Evolutionary conservation across 352 stramenopile genomes (phyloP), one percentile per base, ranked within the genome.

Genomic region (Pythium vanterpoolii): DNA sequence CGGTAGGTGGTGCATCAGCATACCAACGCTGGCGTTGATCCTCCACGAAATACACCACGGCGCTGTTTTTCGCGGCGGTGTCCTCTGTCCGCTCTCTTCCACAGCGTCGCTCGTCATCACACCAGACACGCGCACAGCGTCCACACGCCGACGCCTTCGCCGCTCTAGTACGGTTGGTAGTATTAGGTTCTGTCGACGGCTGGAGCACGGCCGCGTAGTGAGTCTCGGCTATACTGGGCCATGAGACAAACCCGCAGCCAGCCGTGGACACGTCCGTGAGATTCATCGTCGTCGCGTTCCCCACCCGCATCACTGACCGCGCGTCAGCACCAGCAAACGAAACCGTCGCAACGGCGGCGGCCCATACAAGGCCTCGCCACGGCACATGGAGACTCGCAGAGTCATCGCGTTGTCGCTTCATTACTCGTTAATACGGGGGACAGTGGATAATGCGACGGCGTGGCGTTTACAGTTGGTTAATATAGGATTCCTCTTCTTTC

Each of bases 231-330:
- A 58, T 44, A 4, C 18, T 8, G 4, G 66, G 61, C 66, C 66
- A 73, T n/a, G 66, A 55, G 62, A 74, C 56, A 16, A 77, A 67
- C 18, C 61, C 65, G 39, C 70, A 77, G 18, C 69, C 70, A 13
- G 55, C 67, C 5, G 19, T 40, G 9, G 46, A 48, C 23, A 65
- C 34, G 27, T 51, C 52, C 14, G 33, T 26, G 11, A 73, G 9
- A 26, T 31, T 39, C 34, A 67, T 64, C 9, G 43, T 46, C 1
- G 71, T 58, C 24, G 53, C 62, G 23, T 46, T 62, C 16, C 54
- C 66, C 1, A 27, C 51, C 43, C 34, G 24, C 1, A 56, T 11
- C 18, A 27, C 19, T 5, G 48, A 24, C 9, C 19, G 31, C 3
- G 48, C 34, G 26, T 26, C 39, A 10, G 28, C 42, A 6, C 33